A percentile compares a stretch with the other conserved stretches of the same genome.
phyloP scores from a whole-genome alignment of 768 basidiomycete species.

The Russula earlei region DNA sequence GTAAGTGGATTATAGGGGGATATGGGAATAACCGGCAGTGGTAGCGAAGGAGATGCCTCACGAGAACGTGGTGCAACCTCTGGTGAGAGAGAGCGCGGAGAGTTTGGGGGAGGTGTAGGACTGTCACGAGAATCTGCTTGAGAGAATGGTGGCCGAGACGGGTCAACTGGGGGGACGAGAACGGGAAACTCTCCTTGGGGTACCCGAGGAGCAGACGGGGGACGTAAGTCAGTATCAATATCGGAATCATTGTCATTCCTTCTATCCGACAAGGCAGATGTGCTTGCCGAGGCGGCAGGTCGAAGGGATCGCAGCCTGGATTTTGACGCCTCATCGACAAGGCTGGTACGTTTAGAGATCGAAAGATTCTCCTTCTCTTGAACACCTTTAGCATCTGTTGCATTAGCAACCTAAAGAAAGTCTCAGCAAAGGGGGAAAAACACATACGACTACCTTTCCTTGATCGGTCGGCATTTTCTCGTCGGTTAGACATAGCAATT shows the following conservation, averaged over 20 bases:
- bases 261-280: conserved; percentile 16
- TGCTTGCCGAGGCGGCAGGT: conserved; percentile 12
- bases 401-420: background rate
- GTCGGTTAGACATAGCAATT: conserved; percentile 80
- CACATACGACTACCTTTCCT: conserved; percentile 50
- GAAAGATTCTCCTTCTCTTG: conserved; percentile 37
- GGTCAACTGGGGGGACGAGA: conserved; percentile 13
- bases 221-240: conserved; percentile 7
- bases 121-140: conserved; percentile 11
- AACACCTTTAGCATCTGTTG: conserved; percentile 50
- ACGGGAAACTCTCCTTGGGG: conserved; percentile 17
- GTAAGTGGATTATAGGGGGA: conserved; percentile 70
- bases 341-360: conserved; percentile 18
- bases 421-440: background rate
- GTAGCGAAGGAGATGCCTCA: conserved; percentile 23
- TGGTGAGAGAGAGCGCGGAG: conserved; percentile 14
- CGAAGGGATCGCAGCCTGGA: conserved; percentile 20
- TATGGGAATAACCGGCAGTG: conserved; percentile 35
- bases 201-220: conserved; percentile 15
- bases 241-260: conserved; percentile 16
- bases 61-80: background rate
- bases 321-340: conserved; percentile 6
- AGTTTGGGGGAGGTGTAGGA: conserved; percentile 19
- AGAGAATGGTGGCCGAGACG: conserved; percentile 12
- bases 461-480: conserved; percentile 56